Conservation (phyloP, 257 asterid species). For the Lycium ferocissimum region DNA sequence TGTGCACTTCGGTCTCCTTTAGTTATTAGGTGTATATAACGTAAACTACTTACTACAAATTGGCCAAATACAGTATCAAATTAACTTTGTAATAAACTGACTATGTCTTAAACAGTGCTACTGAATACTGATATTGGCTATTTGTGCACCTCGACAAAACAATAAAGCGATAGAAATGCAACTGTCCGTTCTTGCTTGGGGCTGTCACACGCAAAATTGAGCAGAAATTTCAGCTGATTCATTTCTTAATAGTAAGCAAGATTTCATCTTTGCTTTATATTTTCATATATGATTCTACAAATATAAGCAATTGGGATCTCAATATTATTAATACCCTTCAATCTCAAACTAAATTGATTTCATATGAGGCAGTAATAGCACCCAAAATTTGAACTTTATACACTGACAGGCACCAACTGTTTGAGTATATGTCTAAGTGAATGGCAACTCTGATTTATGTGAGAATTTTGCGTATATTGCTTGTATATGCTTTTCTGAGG, state of each 20-base stretch:
- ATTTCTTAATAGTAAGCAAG: not conserved
- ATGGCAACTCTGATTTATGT: too few relatives aligned
- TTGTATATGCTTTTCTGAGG: not conserved
- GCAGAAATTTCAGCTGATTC: not conserved
- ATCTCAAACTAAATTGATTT: not conserved
- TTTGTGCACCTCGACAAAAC: not conserved
- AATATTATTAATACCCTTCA: not conserved
- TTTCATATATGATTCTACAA: not conserved
- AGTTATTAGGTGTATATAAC: not conserved
- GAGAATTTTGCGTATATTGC: not conserved
- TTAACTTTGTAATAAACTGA: not conserved
- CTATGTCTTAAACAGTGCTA: not conserved
- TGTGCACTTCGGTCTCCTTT: too few relatives aligned
- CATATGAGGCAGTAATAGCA: not conserved
- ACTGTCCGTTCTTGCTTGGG: too few relatives aligned
- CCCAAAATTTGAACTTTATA: too few relatives aligned
- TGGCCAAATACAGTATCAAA: not conserved
- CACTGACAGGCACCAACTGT: too few relatives aligned
- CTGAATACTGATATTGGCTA: not conserved
- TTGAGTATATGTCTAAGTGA: too few relatives aligned
- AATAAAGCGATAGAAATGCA: not conserved
- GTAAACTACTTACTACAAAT: not conserved
- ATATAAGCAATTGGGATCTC: not conserved
- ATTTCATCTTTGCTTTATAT: too few relatives aligned
- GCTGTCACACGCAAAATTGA: not conserved